These are phyloP conservation scores for Russula brevipes DNA, from an alignment of 768 basidiomycete species.

Conservation along the genomic window DNA sequence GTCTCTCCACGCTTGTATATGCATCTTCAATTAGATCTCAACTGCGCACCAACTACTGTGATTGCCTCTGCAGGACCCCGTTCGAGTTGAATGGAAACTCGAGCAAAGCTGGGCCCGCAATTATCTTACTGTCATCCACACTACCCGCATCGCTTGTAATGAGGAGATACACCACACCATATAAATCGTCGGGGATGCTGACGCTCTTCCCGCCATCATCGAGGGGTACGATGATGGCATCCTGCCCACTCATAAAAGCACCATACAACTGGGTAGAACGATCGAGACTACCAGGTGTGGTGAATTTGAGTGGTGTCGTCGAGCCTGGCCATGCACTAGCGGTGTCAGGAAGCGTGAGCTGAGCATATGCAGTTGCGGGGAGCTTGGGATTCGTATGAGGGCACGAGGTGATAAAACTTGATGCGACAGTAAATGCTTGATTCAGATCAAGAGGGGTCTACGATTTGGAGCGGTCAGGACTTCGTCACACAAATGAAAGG, in stretches of 20 bases:
- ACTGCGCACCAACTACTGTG: neutral
- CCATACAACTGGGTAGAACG: conserved; percentile 15
- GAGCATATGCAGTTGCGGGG: conserved; percentile 49
- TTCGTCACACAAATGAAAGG: conserved; percentile 28
- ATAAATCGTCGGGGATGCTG: conserved; percentile 13
- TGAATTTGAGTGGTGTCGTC: conserved; percentile 11
- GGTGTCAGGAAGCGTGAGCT: conserved; percentile 34
- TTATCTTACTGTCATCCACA: conserved; percentile 18
- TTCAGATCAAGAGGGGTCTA: conserved; percentile 40
- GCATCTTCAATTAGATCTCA: neutral
- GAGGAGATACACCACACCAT: conserved; percentile 18
- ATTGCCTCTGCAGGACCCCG: neutral
- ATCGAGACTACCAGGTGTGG: neutral
- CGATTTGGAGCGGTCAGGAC: conserved; percentile 30
- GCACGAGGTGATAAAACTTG: conserved; percentile 48
- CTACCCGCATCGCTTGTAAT: conserved; percentile 15
- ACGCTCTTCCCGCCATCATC: conserved; percentile 10
- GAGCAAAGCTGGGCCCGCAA: conserved; percentile 24
- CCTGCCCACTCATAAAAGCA: conserved; percentile 22
- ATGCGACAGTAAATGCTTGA: conserved; percentile 39
- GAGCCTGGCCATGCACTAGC: conserved; percentile 19
- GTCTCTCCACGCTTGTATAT: neutral
- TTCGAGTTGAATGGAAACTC: conserved; percentile 22
- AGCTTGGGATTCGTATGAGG: conserved; percentile 47
- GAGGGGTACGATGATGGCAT: conserved; percentile 22